A percentile compares a stretch with the other conserved stretches of the same genome.
phyloP scores from a whole-genome alignment of 2,329 filamentous ascomycete species.

The Aureobasidium sp. region DNA sequence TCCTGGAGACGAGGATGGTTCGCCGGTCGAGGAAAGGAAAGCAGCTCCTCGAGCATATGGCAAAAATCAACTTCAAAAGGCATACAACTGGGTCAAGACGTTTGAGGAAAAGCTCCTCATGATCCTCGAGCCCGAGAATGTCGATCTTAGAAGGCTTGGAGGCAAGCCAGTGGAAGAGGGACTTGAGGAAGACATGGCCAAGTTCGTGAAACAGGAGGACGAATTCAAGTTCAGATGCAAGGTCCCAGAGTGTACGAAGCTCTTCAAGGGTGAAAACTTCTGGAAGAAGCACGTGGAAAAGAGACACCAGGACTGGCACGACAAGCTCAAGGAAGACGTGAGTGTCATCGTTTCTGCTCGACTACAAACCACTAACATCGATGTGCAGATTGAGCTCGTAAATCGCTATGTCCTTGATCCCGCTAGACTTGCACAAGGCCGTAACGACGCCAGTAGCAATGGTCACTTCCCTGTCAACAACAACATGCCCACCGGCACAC shows the following conservation, averaged over 20 bases:
- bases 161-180: slow-evolving; percentile 82
- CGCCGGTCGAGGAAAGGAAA: slow-evolving; percentile 65
- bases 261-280: slow-evolving; percentile 96
- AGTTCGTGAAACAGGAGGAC: slow-evolving; percentile 94
- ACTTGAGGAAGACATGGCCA: slow-evolving; percentile 74
- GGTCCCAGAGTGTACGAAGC: slow-evolving; percentile 88
- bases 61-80: slow-evolving; percentile 76
- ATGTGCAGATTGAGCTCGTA: slow-evolving; percentile 70
- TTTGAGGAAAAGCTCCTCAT: slow-evolving; percentile 96
- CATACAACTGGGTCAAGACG: slow-evolving; percentile 98
- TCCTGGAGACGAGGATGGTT: slow-evolving; percentile 45
- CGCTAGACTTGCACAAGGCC: slow-evolving; percentile 85
- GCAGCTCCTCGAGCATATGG: slow-evolving; percentile 46
- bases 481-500: slow-evolving; percentile 62
- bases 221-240: slow-evolving; percentile 96
- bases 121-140: slow-evolving; percentile 81
- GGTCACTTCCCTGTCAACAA: slow-evolving; percentile 84
- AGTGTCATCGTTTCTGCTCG: slow-evolving; percentile 31
- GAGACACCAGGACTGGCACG: slow-evolving; percentile 81
- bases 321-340: slow-evolving; percentile 75
- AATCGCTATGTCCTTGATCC: slow-evolving; percentile 94
- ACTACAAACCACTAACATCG: neutral
- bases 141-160: slow-evolving; percentile 83
- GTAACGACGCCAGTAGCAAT: slow-evolving; percentile 90
- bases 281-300: slow-evolving; percentile 99